Percentiles rank a stretch among this genome's conserved stretches.
phyloP scores from a whole-genome alignment of 495 filamentous ascomycete species.

The Tirmania nivea region DNA sequence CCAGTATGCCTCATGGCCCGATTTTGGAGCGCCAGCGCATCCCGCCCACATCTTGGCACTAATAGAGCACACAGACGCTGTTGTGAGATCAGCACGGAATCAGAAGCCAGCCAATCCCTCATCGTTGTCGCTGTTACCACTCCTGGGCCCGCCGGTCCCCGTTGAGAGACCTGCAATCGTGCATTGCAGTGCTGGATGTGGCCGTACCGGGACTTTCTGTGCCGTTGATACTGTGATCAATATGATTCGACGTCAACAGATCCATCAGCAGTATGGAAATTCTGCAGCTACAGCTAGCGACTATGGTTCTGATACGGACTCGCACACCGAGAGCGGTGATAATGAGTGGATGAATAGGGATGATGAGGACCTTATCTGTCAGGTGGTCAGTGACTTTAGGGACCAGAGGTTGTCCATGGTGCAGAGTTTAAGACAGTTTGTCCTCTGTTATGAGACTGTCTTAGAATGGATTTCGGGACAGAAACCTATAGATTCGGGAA shows the following conservation, averaged over 20 bases:
- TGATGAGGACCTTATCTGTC: constrained; percentile 53
- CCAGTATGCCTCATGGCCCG: constrained; percentile 86
- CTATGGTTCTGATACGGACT: constrained; percentile 17
- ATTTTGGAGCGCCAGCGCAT: constrained; percentile 83
- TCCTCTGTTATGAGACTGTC: constrained; percentile 88
- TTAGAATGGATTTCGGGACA: constrained; percentile 60
- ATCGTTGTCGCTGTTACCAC: constrained; percentile 20
- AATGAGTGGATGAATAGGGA: constrained; percentile 33
- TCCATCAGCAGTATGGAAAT: constrained; percentile 10
- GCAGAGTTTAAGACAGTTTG: constrained; percentile 82
- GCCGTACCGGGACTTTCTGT: constrained; percentile 87
- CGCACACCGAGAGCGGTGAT: constrained; percentile 19
- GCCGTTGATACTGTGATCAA: constrained; percentile 87
- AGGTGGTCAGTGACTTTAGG: constrained; percentile 75
- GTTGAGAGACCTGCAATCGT: constrained; percentile 54
- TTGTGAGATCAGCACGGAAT: constrained; percentile 22
- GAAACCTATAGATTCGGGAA: constrained; percentile 19
- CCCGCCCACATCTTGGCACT: constrained; percentile 66
- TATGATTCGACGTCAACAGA: constrained; percentile 65
- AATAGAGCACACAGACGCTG: constrained; percentile 41
- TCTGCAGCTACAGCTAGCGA: background rate
- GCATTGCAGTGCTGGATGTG: constrained; percentile 89
- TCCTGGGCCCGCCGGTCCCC: constrained; percentile 11
- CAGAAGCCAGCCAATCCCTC: constrained; percentile 7
- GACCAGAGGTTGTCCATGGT: constrained; percentile 87